Evolutionary conservation across 148 eudicot species (phyloP).

Genomic region (Rhododendron molle): DNA sequence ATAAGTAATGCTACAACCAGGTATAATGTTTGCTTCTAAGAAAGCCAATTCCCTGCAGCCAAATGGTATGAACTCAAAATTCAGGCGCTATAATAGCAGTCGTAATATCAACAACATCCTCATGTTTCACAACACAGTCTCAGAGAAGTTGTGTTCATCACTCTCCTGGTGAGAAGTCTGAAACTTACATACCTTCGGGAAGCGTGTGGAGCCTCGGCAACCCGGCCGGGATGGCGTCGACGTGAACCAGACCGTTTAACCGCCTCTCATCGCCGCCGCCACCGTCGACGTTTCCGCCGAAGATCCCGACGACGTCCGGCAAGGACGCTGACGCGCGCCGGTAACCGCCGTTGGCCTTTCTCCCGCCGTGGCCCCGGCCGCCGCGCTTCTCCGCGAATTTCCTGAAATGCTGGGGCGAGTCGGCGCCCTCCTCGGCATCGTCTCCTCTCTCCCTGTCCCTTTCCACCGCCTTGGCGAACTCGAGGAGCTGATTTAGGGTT

Average conservation of each 20-base stretch:
- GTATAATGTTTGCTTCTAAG: neutral
- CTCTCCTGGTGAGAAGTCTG: slow-evolving; percentile 10
- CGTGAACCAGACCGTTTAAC: slow-evolving; percentile 39
- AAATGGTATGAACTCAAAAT: neutral
- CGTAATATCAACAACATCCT: neutral
- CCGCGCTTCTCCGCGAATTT: slow-evolving; percentile 19
- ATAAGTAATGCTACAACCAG: neutral
- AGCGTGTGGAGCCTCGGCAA: slow-evolving; percentile 77
- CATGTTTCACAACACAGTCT: neutral
- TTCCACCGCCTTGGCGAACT: slow-evolving; percentile 78
- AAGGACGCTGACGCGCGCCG: slow-evolving; percentile 58
- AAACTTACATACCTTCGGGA: slow-evolving; percentile 46
- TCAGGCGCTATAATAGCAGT: neutral
- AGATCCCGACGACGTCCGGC: slow-evolving; percentile 56
- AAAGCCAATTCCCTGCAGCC: neutral
- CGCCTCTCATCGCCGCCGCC: slow-evolving; percentile 34
- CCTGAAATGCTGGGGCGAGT: slow-evolving; percentile 27
- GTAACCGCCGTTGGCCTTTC: slow-evolving; percentile 33
- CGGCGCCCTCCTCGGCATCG: slow-evolving; percentile 16
- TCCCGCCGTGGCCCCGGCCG: slow-evolving; percentile 29
- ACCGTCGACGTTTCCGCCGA: slow-evolving; percentile 29
- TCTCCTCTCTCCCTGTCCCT: slow-evolving; percentile 36
- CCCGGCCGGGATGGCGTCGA: slow-evolving; percentile 63
- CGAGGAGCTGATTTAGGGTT: slow-evolving; percentile 78
- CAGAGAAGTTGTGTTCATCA: neutral